phyloP scores from a whole-genome alignment of 2,329 filamentous ascomycete species.

The Diaporthe vexans region DNA sequence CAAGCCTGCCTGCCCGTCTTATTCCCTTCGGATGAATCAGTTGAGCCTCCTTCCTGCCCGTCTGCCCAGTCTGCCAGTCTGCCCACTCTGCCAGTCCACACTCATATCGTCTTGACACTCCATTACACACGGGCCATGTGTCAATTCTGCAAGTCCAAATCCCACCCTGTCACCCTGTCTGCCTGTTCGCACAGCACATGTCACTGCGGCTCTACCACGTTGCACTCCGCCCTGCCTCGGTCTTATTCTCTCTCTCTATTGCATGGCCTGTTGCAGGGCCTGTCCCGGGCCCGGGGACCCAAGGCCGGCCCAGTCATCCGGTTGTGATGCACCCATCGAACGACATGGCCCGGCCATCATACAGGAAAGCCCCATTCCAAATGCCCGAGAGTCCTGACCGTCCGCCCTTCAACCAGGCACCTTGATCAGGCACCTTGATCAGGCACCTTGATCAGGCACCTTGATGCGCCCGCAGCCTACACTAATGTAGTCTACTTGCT shows the following conservation, averaged over 20 bases:
- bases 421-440: too few relatives aligned
- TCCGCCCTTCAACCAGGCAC: not conserved
- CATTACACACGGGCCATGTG: not conserved
- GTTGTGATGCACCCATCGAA: not conserved
- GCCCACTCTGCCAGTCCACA: too few relatives aligned
- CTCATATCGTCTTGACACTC: too few relatives aligned
- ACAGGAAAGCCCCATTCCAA: not conserved
- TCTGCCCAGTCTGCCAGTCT: too few relatives aligned
- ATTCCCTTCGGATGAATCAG: constrained; percentile 25
- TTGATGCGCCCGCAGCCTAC: not conserved
- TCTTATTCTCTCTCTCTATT: not conserved
- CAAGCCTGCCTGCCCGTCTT: constrained; percentile 1
- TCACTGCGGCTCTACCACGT: constrained; percentile 22
- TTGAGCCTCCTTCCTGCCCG: constrained; percentile 6
- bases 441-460: too few relatives aligned
- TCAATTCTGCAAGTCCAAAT: not conserved
- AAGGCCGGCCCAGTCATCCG: constrained; percentile 1
- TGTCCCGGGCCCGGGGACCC: not conserved
- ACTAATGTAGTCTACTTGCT: not conserved
- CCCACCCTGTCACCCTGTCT: not conserved
- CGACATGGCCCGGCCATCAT: not conserved
- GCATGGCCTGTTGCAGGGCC: not conserved
- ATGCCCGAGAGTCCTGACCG: not conserved
- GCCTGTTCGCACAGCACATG: not conserved
- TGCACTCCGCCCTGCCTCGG: constrained; percentile 13